phyloP scores from a whole-genome alignment of 768 basidiomycete species.

The Xanthoconium purpureum region DNA sequence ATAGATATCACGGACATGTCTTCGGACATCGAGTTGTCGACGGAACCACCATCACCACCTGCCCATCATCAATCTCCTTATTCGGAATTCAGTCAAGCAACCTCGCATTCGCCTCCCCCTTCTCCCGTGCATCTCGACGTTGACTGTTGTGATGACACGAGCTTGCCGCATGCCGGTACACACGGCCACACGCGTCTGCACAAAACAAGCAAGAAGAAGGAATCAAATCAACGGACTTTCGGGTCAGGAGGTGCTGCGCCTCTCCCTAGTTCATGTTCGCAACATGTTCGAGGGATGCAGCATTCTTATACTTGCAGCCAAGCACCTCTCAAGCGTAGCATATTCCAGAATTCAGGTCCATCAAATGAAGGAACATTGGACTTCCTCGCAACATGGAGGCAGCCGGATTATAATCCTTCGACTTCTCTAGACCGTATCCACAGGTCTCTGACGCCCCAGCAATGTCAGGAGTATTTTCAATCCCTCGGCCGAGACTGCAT shows the following conservation, averaged over 20 bases:
- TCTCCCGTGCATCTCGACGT: neutral
- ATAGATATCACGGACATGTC: conserved; percentile 20
- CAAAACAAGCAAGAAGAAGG: conserved; percentile 5
- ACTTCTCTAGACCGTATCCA: neutral
- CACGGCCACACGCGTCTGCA: neutral
- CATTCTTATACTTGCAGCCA: conserved; percentile 29
- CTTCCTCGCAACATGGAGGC: conserved; percentile 18
- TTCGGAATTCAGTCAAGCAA: conserved; percentile 7
- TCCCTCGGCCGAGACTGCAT: conserved; percentile 19
- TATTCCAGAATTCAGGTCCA: neutral
- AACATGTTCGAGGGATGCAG: conserved; percentile 64
- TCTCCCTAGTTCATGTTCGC: conserved; percentile 48
- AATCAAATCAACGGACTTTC: neutral
- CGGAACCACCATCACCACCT: conserved; percentile 11
- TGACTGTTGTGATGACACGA: conserved; percentile 3
- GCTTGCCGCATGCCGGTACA: conserved; percentile 2
- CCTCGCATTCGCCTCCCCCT: conserved; percentile 7
- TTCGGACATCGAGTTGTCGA: conserved; percentile 14
- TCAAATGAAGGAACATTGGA: conserved; percentile 7
- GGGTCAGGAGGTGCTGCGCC: conserved; percentile 29
- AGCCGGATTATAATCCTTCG: neutral
- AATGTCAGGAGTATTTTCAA: conserved; percentile 16
- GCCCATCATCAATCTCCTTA: conserved; percentile 5
- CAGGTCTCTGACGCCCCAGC: conserved; percentile 8
- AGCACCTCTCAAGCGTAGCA: conserved; percentile 9